A percentile compares a stretch with the other conserved stretches of the same genome.
Conservation (phyloP, 441 rosid genomes). For the Adansonia gregorii region DNA sequence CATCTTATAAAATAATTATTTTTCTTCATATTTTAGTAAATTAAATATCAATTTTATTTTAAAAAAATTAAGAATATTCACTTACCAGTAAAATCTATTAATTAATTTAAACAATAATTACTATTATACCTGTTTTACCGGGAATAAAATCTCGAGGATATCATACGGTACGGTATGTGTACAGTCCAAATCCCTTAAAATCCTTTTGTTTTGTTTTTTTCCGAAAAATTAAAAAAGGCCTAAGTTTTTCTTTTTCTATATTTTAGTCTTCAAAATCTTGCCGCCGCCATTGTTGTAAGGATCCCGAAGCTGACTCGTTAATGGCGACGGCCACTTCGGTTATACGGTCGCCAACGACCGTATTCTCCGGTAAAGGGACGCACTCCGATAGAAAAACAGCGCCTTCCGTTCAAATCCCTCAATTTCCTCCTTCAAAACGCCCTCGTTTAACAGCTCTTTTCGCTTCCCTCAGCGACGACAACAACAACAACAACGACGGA, state of each 20-base stretch:
- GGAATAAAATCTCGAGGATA: too few species aligned
- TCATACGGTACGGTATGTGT: not conserved
- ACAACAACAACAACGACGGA: constrained; percentile 28
- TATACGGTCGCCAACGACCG: constrained; percentile 41
- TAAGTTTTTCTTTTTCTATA: not conserved
- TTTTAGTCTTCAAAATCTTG: not conserved
- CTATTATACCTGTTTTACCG: too few species aligned
- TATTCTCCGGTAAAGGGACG: constrained; percentile 37
- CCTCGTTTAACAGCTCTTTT: constrained; percentile 28
- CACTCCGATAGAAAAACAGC: constrained; percentile 32
- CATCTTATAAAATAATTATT: too few species aligned
- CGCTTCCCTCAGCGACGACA: constrained; percentile 39
- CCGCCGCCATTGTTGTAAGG: constrained; percentile 9
- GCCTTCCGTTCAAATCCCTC: constrained; percentile 15
- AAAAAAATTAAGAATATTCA: too few species aligned
- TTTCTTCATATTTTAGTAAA: too few species aligned
- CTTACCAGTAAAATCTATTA: too few species aligned
- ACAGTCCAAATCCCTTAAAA: not conserved
- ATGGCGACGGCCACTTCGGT: constrained; percentile 53
- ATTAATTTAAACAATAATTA: too few species aligned
- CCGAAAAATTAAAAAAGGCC: not conserved
- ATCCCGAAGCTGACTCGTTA: constrained; percentile 22
- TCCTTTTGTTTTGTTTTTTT: too few species aligned
- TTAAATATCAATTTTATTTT: too few species aligned
- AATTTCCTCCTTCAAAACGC: constrained; percentile 31